Base-by-base conservation (phyloP, 1,139 yeast genomes). In the Taphrina pruni region DNA sequence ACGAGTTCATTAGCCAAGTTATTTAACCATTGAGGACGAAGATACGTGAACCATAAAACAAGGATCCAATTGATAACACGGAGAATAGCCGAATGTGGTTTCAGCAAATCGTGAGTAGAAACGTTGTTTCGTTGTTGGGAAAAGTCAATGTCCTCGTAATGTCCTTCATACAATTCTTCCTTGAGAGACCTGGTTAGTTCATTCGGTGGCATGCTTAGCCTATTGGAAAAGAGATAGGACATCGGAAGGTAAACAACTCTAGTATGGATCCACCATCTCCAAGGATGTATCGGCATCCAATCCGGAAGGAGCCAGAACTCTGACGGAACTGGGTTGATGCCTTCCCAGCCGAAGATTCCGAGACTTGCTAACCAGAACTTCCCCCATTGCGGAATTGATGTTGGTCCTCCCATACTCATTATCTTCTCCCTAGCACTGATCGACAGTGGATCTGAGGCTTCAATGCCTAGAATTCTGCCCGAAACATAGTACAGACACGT, bases 251-350 rank as follows among this genome's bases (percentile, higher is more conserved):
- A 94, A 45, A 95, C 91, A 0, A 96, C 97, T 70, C 99, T 81
- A 0, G 97, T 94, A 76, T 95, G 99, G 39, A 94, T 97, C 99
- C 99, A 95, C 99, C 98, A 95, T 76, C 91, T 85, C 39, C 94
- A 96, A 0, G 99, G 99, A 77, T 94, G 99, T 54, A 92, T 82
- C 0, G 97, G 96, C 1, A 88, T 75, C 65, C 83, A 77, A 73
- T 91, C 90, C 1, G 99, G 99, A 61, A 94, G 79, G 73, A 89
- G 80, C 96, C 97, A 95, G 66, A 93, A 80, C 77, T 95, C 99
- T 1, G 98, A 95, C 1, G 99, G 99, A 1, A 97, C 96, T 1
- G 99, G 99, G 74, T 95, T 95, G 7, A 94, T 97, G 65, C 99
- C 99, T 73, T 89, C 96, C 97, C 98, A 95, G 50, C 86, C 87